Evolutionary conservation across 1,284 basidiomycete species (phyloP), one percentile per base, ranked within the genome.

Genomic region (Singerocomus inundabilis): DNA sequence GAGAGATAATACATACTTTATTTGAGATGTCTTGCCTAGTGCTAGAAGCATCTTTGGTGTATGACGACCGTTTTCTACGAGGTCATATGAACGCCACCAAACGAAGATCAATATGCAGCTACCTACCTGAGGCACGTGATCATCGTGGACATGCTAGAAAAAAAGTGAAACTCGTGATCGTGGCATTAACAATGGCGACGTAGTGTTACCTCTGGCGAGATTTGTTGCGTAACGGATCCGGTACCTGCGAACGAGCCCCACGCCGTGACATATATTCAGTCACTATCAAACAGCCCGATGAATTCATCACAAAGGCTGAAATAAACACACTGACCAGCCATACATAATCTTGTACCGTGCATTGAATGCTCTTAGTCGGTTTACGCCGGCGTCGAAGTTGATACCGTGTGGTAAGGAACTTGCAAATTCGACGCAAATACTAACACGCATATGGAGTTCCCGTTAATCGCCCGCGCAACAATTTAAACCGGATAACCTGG

Each of bases 301-400:
- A 4, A 4, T 5, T 2, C 15, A 3, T 52, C 1, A 44, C 25
- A 25, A 13, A 7, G 8, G 0, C 11, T 16, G 5, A 5, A 5
- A 11, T n/a, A n/a, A 9, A 34, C 25, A 18, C 3, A 5, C 5
- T 16, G 6, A 33, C 12, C 9, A 25, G 15, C 6, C 36, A 6
- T 41, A 69, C 67, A 42, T 69, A 44, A 34, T 64, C 36, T 12
- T 68, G 59, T 6, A 70, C 58, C 69, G n/a, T n/a, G n/a, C n/a
- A n/a, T n/a, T n/a, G n/a, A n/a, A n/a, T n/a, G n/a, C n/a, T n/a
- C n/a, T n/a, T n/a, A n/a, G n/a, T n/a, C n/a, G n/a, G n/a, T n/a
- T n/a, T n/a, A n/a, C n/a, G n/a, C n/a, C n/a, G n/a, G n/a, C n/a
- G n/a, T n/a, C n/a, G n/a, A n/a, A n/a, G n/a, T n/a, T n/a, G n/a